These are phyloP conservation scores for Pochonia chlamydosporia DNA, from an alignment of 2,329 filamentous ascomycete genomes.

Conservation along the genomic window DNA sequence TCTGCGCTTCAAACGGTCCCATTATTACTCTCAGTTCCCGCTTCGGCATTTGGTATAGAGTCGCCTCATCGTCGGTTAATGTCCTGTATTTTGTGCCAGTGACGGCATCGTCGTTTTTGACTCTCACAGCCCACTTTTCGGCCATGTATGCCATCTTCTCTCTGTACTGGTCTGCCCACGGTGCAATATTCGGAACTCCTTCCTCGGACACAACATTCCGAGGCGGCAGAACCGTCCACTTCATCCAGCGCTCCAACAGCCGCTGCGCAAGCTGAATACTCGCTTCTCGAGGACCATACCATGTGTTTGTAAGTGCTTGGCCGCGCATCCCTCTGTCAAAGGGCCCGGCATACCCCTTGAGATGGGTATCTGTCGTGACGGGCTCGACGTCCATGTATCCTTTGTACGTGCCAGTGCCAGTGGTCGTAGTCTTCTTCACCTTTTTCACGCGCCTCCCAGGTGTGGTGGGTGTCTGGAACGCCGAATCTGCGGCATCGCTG, in stretches of 20 bases:
- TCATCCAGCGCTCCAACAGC: slow-evolving; percentile 35
- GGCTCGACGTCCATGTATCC: slow-evolving; percentile 27
- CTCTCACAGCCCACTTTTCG: slow-evolving; percentile 20
- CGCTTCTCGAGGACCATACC: slow-evolving; percentile 35
- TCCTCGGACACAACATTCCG: slow-evolving; percentile 21
- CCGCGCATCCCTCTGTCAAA: slow-evolving; percentile 28
- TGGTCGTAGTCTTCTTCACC: slow-evolving; percentile 7
- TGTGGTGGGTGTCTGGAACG: not conserved
- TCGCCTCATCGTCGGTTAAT: slow-evolving; percentile 18
- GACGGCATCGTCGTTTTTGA: slow-evolving; percentile 16
- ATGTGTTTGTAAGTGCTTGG: slow-evolving; percentile 28
- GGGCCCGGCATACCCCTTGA: slow-evolving; percentile 28
- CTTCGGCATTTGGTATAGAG: slow-evolving; percentile 20
- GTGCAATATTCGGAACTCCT: slow-evolving; percentile 25
- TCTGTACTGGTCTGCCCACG: slow-evolving; percentile 33
- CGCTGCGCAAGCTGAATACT: slow-evolving; percentile 29
- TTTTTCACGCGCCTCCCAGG: slow-evolving; percentile 19
- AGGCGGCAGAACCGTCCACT: slow-evolving; percentile 34
- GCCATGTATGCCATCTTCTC: slow-evolving; percentile 27
- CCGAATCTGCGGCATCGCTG: not conserved
- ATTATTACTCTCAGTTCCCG: slow-evolving; percentile 27
- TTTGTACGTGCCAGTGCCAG: not conserved
- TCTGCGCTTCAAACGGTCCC: slow-evolving; percentile 23
- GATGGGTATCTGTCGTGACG: slow-evolving; percentile 24
- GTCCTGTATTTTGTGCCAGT: slow-evolving; percentile 8